Evolutionary conservation across 106 monocot genomes (phyloP).

Genomic region (Apostasia ramifera): DNA sequence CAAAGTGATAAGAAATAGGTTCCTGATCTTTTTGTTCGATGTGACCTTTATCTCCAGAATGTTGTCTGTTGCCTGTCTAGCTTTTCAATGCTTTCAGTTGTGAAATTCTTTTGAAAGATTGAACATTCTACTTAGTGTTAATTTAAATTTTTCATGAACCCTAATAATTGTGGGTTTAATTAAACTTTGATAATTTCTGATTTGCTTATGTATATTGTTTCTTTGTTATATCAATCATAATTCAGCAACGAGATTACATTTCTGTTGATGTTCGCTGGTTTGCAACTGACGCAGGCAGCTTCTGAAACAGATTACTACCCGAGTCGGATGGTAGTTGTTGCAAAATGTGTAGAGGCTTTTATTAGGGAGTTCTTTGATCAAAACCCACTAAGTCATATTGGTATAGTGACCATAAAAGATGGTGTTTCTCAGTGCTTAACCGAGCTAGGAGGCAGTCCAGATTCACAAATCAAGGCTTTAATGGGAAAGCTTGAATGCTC

Average conservation of each 20-base stretch:
- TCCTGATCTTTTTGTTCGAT: too few species aligned
- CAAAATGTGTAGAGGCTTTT: slow-evolving; percentile 70
- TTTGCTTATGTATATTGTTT: neutral
- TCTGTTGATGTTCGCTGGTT: neutral
- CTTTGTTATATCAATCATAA: neutral
- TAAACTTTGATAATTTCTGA: neutral
- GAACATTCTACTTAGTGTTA: too few species aligned
- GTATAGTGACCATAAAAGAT: slow-evolving; percentile 82
- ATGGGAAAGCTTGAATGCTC: slow-evolving; percentile 95
- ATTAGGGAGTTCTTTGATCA: slow-evolving; percentile 97
- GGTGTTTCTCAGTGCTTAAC: slow-evolving; percentile 86
- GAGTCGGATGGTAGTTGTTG: slow-evolving; percentile 81
- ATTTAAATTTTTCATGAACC: too few species aligned
- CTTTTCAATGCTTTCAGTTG: too few species aligned
- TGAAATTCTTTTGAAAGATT: too few species aligned
- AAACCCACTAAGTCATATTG: slow-evolving; percentile 91
- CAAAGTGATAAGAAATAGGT: too few species aligned
- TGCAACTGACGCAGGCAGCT: slow-evolving; percentile 61
- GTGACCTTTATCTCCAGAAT: too few species aligned
- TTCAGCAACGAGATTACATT: neutral
- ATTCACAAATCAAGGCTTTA: slow-evolving; percentile 85
- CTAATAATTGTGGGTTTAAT: neutral
- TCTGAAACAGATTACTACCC: slow-evolving; percentile 84
- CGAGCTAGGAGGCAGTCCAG: slow-evolving; percentile 88
- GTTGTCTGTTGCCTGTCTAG: too few species aligned